Evolutionary conservation across 176 grass and related monocot species (phyloP).

Genomic region (Eragrostis curvula): DNA sequence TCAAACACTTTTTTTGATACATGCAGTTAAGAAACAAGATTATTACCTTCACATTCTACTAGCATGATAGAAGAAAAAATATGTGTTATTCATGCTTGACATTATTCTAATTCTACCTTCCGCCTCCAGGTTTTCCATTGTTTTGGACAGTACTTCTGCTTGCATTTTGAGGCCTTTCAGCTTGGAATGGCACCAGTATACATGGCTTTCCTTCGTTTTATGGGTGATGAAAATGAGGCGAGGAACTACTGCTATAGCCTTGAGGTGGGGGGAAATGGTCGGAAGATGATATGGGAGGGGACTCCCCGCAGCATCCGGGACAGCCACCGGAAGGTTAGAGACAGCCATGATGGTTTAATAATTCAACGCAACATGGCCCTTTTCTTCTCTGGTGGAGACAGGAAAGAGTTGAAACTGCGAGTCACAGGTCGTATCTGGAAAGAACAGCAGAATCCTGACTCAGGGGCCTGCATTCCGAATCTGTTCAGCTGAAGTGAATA

Average conservation of each 20-base stretch:
- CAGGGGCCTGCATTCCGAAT: slow-evolving; percentile 79
- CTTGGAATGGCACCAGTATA: slow-evolving; percentile 93
- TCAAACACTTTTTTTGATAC: background rate
- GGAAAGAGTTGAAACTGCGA: slow-evolving; percentile 90
- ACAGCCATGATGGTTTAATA: slow-evolving; percentile 90
- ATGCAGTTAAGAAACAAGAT: background rate
- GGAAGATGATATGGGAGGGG: slow-evolving; percentile 88
- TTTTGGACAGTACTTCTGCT: slow-evolving; percentile 93
- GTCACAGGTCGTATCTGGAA: slow-evolving; percentile 96
- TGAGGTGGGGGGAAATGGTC: slow-evolving; percentile 81
- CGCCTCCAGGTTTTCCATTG: slow-evolving; percentile 80
- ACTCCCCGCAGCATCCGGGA: slow-evolving; percentile 88
- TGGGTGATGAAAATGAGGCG: slow-evolving; percentile 87
- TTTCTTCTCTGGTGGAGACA: slow-evolving; percentile 94
- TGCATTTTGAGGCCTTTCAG: slow-evolving; percentile 95
- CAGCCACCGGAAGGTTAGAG: slow-evolving; percentile 87
- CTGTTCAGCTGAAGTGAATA: slow-evolving; percentile 61
- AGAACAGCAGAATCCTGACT: slow-evolving; percentile 72
- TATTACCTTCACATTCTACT: background rate
- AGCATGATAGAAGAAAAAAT: background rate
- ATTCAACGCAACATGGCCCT: slow-evolving; percentile 94
- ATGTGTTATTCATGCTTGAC: slow-evolving; percentile 12
- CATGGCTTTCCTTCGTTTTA: slow-evolving; percentile 94
- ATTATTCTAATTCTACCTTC: slow-evolving; percentile 6
- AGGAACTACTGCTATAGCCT: slow-evolving; percentile 85